These are phyloP conservation scores for Claviceps digitariae DNA, from an alignment of 2,329 filamentous ascomycete genomes.

Conservation along the genomic window DNA sequence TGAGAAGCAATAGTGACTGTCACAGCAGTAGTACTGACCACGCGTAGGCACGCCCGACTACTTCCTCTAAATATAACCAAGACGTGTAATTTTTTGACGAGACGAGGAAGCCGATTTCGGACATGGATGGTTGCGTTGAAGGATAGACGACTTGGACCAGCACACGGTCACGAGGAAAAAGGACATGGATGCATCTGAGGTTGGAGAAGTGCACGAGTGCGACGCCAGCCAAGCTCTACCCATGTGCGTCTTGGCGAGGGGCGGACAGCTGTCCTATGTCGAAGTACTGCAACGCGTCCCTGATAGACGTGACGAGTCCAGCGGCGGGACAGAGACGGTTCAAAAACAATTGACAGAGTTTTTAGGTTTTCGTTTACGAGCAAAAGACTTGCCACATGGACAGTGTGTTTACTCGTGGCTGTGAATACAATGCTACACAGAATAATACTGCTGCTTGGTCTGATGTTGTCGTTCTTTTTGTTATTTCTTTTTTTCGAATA, in stretches of 20 bases:
- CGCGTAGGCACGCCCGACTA: conserved; percentile 74
- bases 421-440: neutral
- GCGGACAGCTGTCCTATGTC: neutral
- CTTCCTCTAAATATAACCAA: conserved; percentile 60
- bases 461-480: neutral
- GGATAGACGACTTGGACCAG: neutral
- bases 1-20: neutral
- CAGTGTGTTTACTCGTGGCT: neutral
- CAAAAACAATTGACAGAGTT: neutral
- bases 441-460: neutral
- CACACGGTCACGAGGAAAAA: neutral
- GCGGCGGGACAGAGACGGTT: neutral
- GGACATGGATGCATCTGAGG: neutral
- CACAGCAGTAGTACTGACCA: conserved; percentile 9
- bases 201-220: neutral
- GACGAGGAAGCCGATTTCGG: conserved; percentile 11
- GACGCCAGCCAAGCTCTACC: neutral
- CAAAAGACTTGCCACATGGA: neutral
- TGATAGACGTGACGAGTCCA: neutral
- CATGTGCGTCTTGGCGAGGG: neutral
- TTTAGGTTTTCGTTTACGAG: neutral
- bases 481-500: too few relatives aligned
- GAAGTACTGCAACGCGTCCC: neutral
- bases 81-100: neutral
- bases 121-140: neutral